phyloP scores from a whole-genome alignment of 2,329 filamentous ascomycete species.

The Fusarium equiseti region DNA sequence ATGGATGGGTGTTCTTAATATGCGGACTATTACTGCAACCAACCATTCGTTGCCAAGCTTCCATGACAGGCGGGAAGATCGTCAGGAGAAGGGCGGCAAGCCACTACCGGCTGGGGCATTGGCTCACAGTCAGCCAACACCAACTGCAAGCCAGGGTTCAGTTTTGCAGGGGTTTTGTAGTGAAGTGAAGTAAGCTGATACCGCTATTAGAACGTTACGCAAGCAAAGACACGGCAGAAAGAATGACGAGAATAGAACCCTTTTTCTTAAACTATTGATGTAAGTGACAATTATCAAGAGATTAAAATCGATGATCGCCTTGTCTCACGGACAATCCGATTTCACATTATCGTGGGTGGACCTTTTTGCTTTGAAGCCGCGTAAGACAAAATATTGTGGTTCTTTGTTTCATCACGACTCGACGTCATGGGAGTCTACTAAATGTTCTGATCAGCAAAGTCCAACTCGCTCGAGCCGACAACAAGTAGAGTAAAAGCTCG shows the following conservation, averaged over 20 bases:
- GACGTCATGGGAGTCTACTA: constrained; percentile 40
- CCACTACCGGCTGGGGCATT: constrained; percentile 38
- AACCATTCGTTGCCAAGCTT: constrained; percentile 37
- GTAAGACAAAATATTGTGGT: constrained; percentile 39
- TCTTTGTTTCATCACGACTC: constrained; percentile 41
- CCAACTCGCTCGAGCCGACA: not conserved
- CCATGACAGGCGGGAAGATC: constrained; percentile 35
- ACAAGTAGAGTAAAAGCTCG: not conserved
- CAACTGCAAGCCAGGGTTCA: constrained; percentile 9
- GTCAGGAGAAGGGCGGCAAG: constrained; percentile 44
- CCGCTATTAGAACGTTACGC: constrained; percentile 10
- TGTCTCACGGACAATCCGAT: not conserved
- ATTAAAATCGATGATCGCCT: constrained; percentile 13
- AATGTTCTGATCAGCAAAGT: constrained; percentile 34
- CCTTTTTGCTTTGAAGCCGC: constrained; percentile 13
- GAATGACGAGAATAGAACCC: constrained; percentile 9
- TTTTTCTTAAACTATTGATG: not conserved
- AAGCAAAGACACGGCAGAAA: constrained; percentile 4
- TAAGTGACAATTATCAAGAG: not conserved
- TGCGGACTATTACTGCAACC: constrained; percentile 16
- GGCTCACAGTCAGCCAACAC: constrained; percentile 22
- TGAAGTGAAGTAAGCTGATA: not conserved
- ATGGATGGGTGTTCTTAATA: constrained; percentile 29
- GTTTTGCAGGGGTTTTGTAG: constrained; percentile 17
- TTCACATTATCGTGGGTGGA: constrained; percentile 19